A percentile compares a stretch with the other conserved stretches of the same genome.
These are phyloP conservation scores for Salix koriyanagi DNA, from an alignment of 345 rosid genomes.

Conservation along the genomic window DNA sequence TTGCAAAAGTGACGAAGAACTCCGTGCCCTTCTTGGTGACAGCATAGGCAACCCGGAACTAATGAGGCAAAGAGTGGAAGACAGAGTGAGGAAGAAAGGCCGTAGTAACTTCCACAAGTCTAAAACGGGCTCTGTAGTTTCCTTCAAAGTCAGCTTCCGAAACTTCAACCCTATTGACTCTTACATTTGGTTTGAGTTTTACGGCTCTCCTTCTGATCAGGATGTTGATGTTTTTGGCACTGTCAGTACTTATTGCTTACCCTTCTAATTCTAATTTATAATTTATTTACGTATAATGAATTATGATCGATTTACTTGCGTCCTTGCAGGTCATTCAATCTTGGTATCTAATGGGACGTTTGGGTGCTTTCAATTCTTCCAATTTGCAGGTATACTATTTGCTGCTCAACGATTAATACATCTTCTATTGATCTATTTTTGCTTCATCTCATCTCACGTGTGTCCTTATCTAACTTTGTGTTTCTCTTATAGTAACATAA, in stretches of 20 bases:
- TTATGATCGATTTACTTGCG: background rate
- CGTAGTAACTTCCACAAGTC: slow-evolving; percentile 54
- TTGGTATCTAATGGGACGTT: slow-evolving; percentile 94
- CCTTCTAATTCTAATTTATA: background rate
- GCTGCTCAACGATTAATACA: slow-evolving; percentile 3
- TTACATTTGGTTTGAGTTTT: slow-evolving; percentile 82
- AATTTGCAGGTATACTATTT: slow-evolving; percentile 71
- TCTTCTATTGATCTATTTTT: background rate
- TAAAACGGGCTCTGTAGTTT: slow-evolving; percentile 74
- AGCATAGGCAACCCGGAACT: slow-evolving; percentile 87
- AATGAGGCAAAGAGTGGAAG: slow-evolving; percentile 82
- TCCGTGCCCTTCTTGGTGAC: slow-evolving; percentile 79
- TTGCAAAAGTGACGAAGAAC: slow-evolving; percentile 76
- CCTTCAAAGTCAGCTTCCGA: slow-evolving; percentile 94
- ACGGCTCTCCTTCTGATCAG: slow-evolving; percentile 75
- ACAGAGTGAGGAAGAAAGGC: slow-evolving; percentile 76
- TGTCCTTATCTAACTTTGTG: too few species aligned
- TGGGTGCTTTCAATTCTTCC: slow-evolving; percentile 88
- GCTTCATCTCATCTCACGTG: too few species aligned
- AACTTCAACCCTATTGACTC: slow-evolving; percentile 85
- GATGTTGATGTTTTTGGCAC: slow-evolving; percentile 83
- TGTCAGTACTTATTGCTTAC: slow-evolving; percentile 36
- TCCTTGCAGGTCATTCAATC: slow-evolving; percentile 71
- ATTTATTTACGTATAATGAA: too few species aligned
- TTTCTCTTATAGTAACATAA: too few species aligned